Percentiles rank a stretch among this genome's conserved stretches.
Conservation (phyloP, 768 basidiomycete species). For the Leccinum obscurum region DNA sequence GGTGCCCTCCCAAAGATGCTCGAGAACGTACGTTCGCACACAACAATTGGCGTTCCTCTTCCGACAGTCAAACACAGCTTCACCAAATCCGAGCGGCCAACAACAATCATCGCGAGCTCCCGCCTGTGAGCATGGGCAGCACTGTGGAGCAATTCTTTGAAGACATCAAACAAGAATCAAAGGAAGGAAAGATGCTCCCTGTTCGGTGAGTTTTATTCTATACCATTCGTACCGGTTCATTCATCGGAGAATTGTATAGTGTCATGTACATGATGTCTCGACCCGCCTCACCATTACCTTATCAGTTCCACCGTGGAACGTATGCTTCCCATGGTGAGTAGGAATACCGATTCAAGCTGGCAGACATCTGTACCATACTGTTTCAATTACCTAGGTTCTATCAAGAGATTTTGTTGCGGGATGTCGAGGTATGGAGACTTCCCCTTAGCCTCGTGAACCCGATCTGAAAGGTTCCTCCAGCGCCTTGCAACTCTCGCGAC, state of each 20-base stretch:
- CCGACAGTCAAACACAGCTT: slow-evolving; percentile 54
- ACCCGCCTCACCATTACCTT: not conserved
- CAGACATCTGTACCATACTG: not conserved
- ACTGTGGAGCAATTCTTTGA: slow-evolving; percentile 93
- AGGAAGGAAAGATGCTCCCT: slow-evolving; percentile 71
- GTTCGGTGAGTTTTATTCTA: slow-evolving; percentile 61
- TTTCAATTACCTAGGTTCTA: slow-evolving; percentile 51
- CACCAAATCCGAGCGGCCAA: slow-evolving; percentile 84
- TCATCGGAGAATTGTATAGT: slow-evolving; percentile 50
- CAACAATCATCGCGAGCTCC: slow-evolving; percentile 81
- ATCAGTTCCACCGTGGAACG: slow-evolving; percentile 86
- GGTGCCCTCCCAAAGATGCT: slow-evolving; percentile 90
- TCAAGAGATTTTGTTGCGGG: slow-evolving; percentile 95
- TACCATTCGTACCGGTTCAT: not conserved
- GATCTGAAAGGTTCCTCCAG: slow-evolving; percentile 32
- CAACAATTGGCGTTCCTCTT: not conserved
- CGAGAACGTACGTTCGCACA: slow-evolving; percentile 65
- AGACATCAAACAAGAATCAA: slow-evolving; percentile 48
- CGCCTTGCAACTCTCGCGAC: slow-evolving; percentile 85
- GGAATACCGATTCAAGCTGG: not conserved
- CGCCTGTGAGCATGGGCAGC: slow-evolving; percentile 83
- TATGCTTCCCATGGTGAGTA: slow-evolving; percentile 86
- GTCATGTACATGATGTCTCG: not conserved
- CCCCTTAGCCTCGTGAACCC: not conserved
- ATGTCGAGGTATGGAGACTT: slow-evolving; percentile 66